Conservation (phyloP, 2,329 filamentous ascomycete genomes). For the Penicillium sp. region DNA sequence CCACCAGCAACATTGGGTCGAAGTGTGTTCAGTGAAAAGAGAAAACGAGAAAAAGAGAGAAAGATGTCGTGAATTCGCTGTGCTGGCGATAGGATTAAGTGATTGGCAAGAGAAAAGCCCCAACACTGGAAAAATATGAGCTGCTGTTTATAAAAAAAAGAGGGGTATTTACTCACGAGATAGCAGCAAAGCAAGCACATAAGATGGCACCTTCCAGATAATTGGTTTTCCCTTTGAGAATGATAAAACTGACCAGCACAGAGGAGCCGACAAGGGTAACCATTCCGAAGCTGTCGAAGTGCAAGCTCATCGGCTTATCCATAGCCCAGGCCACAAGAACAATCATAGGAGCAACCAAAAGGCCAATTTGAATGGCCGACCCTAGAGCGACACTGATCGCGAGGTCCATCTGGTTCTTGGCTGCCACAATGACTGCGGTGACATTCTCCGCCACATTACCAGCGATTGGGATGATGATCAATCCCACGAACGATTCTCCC, state of each 20-base stretch:
- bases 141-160: too few relatives aligned
- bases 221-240: conserved; percentile 23
- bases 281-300: conserved; percentile 22
- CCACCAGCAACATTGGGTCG: neutral
- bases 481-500: conserved; percentile 70
- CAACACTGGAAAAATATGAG: conserved; percentile 16
- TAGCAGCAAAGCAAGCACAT: conserved; percentile 23
- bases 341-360: conserved; percentile 71
- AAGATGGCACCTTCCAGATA: conserved; percentile 24
- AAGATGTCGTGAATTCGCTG: too few relatives aligned
- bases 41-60: too few relatives aligned
- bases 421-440: conserved; percentile 70
- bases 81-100: too few relatives aligned
- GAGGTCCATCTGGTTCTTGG: conserved; percentile 77
- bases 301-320: conserved; percentile 22
- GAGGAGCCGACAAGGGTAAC: conserved; percentile 18
- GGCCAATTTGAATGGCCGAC: conserved; percentile 71
- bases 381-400: conserved; percentile 74
- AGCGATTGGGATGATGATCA: conserved; percentile 74
- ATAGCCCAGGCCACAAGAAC: conserved; percentile 75
- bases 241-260: conserved; percentile 21
- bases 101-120: conserved; percentile 18
- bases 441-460: conserved; percentile 76
- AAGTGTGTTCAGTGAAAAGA: neutral
- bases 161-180: conserved; percentile 25